These are phyloP conservation scores for Draba incana DNA, from an alignment of 345 rosid species.

Conservation along the genomic window DNA sequence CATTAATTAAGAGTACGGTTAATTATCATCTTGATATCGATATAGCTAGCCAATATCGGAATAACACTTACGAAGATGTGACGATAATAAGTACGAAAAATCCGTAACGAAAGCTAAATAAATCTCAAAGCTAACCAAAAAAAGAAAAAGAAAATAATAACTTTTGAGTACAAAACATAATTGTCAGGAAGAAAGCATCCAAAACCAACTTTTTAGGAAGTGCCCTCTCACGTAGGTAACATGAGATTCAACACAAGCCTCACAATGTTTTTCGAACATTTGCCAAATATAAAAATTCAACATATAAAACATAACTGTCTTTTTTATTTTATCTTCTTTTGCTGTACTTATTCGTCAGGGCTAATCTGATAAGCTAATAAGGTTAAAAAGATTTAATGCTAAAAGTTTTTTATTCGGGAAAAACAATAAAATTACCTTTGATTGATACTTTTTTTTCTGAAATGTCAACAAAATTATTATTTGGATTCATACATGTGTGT, in stretches of 20 bases:
- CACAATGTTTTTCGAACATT: constrained; percentile 31
- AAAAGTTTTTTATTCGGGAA: constrained; percentile 29
- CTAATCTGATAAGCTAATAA: constrained; percentile 43
- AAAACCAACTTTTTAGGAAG: constrained; percentile 38
- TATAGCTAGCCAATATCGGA: constrained; percentile 6
- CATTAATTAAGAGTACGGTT: background rate
- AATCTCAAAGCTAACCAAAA: constrained; percentile 40
- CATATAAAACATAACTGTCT: constrained; percentile 34
- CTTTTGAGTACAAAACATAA: constrained; percentile 16
- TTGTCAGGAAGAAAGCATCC: constrained; percentile 27
- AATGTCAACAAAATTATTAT: constrained; percentile 32
- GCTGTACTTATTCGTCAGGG: constrained; percentile 39
- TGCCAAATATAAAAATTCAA: constrained; percentile 17
- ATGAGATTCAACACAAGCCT: constrained; percentile 36
- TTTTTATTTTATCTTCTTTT: constrained; percentile 37
- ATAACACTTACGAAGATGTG: constrained; percentile 31
- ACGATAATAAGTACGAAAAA: constrained; percentile 29
- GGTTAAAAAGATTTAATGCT: constrained; percentile 34
- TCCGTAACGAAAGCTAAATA: constrained; percentile 30
- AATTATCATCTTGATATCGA: background rate
- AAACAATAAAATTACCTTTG: constrained; percentile 8
- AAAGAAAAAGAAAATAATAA: constrained; percentile 22
- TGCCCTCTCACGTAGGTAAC: constrained; percentile 38
- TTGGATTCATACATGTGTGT: constrained; percentile 1
- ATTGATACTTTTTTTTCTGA: constrained; percentile 2